Base-by-base conservation (phyloP, 2,329 filamentous ascomycete genomes). In the Fonsecaea nubica region DNA sequence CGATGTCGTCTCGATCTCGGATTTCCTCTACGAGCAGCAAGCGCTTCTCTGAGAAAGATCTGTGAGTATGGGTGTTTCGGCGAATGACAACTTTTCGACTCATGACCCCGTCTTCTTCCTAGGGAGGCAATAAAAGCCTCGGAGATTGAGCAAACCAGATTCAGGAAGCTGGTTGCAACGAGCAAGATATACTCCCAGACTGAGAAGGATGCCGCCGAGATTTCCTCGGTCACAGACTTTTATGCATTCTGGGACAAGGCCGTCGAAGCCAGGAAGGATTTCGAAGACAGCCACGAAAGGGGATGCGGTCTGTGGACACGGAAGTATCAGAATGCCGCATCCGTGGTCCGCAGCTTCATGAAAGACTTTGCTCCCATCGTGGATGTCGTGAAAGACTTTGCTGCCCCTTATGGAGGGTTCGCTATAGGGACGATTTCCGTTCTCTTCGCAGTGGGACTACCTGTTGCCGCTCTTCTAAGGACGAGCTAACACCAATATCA, bases 401-500 rank as follows among this genome's bases (percentile, higher is more conserved):
- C 25, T 36, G 53, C 21, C 4, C 53, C 53, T 13, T 56, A 56
- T 35, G 32, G 25, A 15, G 53, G 53, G 18, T 7, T 56, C 4
- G 53, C 53, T 33, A 36, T 56, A 2, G 53, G 53, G 53, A 56
- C 53, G 9, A 32, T 56, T 10, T 33, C 53, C 30, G 53, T 32
- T 18, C 53, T 56, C 25, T 56, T 56, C 6, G 30, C 32, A 18
- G 53, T 56, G 32, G n/a, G 53, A 12, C 53, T 10, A 56, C 32
- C 32, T 35, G n/a, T 4, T 10, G 12, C 38, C 15, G 38, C 38
- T 42, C 5, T 42, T 42, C 10, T 12, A 42, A 42, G 38, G n/a
- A 15, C 6, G 38, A 42, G 38, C 38, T 42, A 15, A 42, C n/a
- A 15, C 15, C 10, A 15, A 5, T 15, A 15, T 15, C 38, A 42